Percentiles rank a stretch among this genome's conserved stretches.
These are phyloP conservation scores for Isochrysis galbana DNA, from an alignment of 78 protist genomes.

Conservation along the genomic window DNA sequence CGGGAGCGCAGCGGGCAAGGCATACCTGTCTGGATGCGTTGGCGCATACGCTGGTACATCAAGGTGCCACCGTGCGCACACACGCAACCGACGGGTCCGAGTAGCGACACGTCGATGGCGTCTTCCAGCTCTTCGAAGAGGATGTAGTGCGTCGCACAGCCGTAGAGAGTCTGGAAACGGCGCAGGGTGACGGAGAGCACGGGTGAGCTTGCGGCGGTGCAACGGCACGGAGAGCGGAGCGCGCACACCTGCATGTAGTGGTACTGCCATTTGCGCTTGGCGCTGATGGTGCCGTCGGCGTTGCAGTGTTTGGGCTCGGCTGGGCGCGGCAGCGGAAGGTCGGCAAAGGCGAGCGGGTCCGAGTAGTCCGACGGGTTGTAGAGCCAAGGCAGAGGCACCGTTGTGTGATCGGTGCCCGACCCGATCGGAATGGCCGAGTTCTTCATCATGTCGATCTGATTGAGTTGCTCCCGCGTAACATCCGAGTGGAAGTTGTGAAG, in stretches of 20 bases:
- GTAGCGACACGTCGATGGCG: neutral
- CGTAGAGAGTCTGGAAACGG: too few species aligned
- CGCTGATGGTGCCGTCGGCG: too few species aligned
- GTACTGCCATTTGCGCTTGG: too few species aligned
- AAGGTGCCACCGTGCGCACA: neutral
- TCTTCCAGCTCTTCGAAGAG: neutral
- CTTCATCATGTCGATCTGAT: neutral
- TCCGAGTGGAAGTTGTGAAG: neutral
- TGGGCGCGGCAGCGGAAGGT: too few species aligned
- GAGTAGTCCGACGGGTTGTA: neutral
- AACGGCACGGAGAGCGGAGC: too few species aligned
- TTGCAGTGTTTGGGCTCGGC: too few species aligned
- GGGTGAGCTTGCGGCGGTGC: too few species aligned
- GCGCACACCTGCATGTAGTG: too few species aligned
- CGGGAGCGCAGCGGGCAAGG: too few species aligned
- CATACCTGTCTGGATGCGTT: neutral
- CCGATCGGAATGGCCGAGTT: neutral
- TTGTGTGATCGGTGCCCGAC: neutral
- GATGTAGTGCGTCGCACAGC: neutral
- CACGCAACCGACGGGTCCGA: neutral
- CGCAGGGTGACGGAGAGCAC: too few species aligned
- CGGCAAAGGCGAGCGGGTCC: neutral
- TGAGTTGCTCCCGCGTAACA: neutral
- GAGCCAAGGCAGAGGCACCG: neutral
- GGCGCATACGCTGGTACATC: neutral